Conservation (phyloP, 1,284 basidiomycete species). For the Macrocystidia cucumis region DNA sequence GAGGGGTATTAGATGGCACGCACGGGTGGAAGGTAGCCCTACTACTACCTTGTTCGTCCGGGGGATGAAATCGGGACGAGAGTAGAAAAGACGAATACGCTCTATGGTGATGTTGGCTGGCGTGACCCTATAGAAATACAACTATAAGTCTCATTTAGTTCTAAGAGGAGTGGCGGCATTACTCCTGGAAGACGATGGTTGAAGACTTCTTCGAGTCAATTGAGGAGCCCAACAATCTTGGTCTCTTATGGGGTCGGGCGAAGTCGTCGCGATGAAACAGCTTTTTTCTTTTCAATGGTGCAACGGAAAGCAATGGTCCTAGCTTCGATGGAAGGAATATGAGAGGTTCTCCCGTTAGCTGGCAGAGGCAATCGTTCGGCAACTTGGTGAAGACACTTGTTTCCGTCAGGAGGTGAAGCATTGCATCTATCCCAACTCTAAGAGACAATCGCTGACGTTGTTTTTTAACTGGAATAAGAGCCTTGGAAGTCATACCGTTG, state of each 20-base stretch:
- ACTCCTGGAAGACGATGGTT: too few relatives aligned
- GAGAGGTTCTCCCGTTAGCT: slow-evolving; percentile 68
- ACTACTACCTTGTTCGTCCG: slow-evolving; percentile 38
- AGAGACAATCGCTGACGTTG: not conserved
- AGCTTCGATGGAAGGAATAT: too few relatives aligned
- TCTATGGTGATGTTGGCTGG: slow-evolving; percentile 49
- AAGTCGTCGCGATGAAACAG: too few relatives aligned
- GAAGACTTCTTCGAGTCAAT: too few relatives aligned
- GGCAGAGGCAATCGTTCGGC: slow-evolving; percentile 75
- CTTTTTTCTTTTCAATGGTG: too few relatives aligned
- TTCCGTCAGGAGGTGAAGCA: slow-evolving; percentile 68
- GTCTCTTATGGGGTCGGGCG: too few relatives aligned
- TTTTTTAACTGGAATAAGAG: slow-evolving; percentile 1
- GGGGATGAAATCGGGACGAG: slow-evolving; percentile 43
- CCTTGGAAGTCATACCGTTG: slow-evolving; percentile 34
- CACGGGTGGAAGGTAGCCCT: slow-evolving; percentile 67
- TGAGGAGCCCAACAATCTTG: too few relatives aligned
- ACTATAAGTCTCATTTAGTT: too few relatives aligned
- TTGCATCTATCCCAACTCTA: slow-evolving; percentile 65
- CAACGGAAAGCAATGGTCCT: too few relatives aligned
- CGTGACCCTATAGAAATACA: slow-evolving; percentile 23
- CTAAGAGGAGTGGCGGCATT: too few relatives aligned
- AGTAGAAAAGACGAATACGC: slow-evolving; percentile 62
- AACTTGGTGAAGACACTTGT: slow-evolving; percentile 68
- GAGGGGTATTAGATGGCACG: slow-evolving; percentile 11